Evolutionary conservation across 2,329 filamentous ascomycete species (phyloP), one percentile per base, ranked within the genome.

Genomic region (Pseudopithomyces maydicus): DNA sequence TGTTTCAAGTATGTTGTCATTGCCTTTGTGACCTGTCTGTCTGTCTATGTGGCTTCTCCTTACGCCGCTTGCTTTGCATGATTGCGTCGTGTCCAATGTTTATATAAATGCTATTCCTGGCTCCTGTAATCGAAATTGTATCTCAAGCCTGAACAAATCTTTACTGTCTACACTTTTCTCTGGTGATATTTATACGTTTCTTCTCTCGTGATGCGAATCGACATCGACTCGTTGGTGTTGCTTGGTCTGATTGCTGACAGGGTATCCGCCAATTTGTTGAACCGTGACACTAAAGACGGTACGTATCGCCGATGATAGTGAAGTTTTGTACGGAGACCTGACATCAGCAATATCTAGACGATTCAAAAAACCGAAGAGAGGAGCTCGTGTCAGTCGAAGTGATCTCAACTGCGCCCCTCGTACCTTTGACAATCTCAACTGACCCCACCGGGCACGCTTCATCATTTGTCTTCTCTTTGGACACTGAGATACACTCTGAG

Each of bases 191-290:
- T 6, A 17, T 20, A 22, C 35, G 20, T 50, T 15, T 2, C 12
- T 20, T 33, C 10, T n/a, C n/a, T 26, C 48, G 23, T 42, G 22
- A 51, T 51, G 36, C 47, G 47, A 50, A 50, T 50, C 15, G 15
- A 50, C 19, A 15, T 6, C 15, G 35, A 29, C 10, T 41, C 36
- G 12, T 23, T 50, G 15, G n/a, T 50, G 12, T 29, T 50, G 36
- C 47, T 50, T 36, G 41, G 35, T 15, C 47, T 50, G 15, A 50
- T 50, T 6, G 22, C 23, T 29, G 47, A 36, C 36, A 50, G 47
- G 20, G 47, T 32, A 2, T 23, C 38, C n/a, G 36, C 35, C 14
- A 22, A 41, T 11, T 14, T 50, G n/a, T 11, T 23, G 7, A 33
- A 46, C 20, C 20, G 35, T 38, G 36, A 8, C 3, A 14, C 20